phyloP scores from a whole-genome alignment of 257 asterid genomes.

The Capsicum rhomboideum region DNA sequence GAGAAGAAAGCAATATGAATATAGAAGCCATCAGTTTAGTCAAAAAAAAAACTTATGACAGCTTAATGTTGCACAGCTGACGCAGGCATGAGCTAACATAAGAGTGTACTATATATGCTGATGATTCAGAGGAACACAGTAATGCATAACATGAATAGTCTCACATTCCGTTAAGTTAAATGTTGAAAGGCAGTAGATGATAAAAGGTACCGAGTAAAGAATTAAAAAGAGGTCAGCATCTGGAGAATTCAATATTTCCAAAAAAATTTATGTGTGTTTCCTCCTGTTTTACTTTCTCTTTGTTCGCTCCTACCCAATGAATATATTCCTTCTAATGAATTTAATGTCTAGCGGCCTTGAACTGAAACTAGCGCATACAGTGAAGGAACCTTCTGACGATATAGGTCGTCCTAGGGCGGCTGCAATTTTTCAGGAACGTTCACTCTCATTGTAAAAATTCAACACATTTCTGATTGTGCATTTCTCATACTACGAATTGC shows the following conservation, averaged over 20 bases:
- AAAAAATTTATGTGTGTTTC: background rate
- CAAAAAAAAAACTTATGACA: background rate
- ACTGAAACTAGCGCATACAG: background rate
- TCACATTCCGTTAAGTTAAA: background rate
- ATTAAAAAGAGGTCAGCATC: background rate
- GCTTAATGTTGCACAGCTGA: background rate
- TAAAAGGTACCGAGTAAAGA: background rate
- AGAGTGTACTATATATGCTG: background rate
- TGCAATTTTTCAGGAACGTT: background rate
- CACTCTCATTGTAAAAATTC: background rate
- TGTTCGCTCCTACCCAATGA: background rate
- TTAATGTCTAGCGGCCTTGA: background rate
- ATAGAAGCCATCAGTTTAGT: background rate
- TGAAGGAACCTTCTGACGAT: background rate
- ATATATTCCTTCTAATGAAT: background rate
- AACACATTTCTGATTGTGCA: background rate
- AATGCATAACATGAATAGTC: background rate
- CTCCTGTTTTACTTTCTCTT: background rate
- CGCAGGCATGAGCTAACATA: background rate
- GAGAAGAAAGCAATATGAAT: background rate
- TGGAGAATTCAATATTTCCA: background rate
- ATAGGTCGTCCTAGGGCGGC: background rate
- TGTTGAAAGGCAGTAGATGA: background rate
- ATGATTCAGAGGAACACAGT: background rate
- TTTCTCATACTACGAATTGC: background rate